Percentiles rank a stretch among this genome's conserved stretches.
These are phyloP conservation scores for Apiospora malaysiana DNA, from an alignment of 2,329 filamentous ascomycete genomes.

Conservation along the genomic window DNA sequence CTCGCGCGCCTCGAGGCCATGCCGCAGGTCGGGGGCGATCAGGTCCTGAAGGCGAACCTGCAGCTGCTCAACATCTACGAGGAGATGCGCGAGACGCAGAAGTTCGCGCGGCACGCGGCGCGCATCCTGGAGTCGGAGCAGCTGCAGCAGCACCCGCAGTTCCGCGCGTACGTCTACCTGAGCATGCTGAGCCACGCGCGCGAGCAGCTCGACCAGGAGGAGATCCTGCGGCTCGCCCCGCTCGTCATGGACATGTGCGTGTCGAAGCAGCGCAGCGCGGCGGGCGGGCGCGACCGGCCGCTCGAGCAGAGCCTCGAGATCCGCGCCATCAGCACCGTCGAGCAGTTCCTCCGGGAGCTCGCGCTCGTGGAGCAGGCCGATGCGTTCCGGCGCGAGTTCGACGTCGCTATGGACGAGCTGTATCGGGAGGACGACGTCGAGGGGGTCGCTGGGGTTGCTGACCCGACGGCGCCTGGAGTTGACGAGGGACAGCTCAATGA, in stretches of 20 bases:
- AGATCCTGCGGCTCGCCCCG: not conserved
- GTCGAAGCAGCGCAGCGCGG: not conserved
- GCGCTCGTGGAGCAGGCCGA: not conserved
- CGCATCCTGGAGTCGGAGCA: not conserved
- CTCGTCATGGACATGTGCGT: slow-evolving; percentile 18
- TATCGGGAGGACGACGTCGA: not conserved
- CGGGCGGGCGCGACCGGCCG: slow-evolving; percentile 7
- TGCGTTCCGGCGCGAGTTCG: slow-evolving; percentile 6
- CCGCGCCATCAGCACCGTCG: not conserved
- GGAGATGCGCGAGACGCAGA: slow-evolving; percentile 11
- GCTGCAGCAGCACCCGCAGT: not conserved
- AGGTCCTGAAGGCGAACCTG: slow-evolving; percentile 12
- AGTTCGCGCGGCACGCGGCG: not conserved
- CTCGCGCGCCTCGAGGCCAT: slow-evolving; percentile 6
- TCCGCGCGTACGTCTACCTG: not conserved
- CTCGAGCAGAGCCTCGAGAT: slow-evolving; percentile 12
- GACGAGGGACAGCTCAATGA: not conserved
- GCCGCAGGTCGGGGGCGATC: not conserved
- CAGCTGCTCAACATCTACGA: slow-evolving; percentile 16
- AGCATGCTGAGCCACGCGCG: slow-evolving; percentile 9
- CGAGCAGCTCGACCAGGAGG: slow-evolving; percentile 17
- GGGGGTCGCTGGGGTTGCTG: not conserved
- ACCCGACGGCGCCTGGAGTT: not conserved
- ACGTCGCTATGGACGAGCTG: not conserved
- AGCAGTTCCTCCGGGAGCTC: slow-evolving; percentile 9